Evolutionary conservation across 2,329 filamentous ascomycete species (phyloP).

Genomic region (Uncinocarpus reesii): DNA sequence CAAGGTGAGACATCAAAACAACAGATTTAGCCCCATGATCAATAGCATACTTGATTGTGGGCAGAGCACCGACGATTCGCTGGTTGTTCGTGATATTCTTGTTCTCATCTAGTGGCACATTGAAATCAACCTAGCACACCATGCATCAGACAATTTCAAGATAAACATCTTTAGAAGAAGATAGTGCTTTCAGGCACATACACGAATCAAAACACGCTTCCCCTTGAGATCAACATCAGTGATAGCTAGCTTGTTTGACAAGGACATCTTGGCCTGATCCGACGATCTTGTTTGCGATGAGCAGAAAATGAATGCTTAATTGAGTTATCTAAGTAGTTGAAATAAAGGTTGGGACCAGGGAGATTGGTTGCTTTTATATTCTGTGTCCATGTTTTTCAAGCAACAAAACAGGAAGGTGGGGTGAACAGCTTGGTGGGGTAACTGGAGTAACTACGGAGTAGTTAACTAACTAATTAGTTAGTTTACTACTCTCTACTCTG

Average conservation of each 20-base stretch:
- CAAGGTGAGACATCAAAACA: constrained; percentile 95
- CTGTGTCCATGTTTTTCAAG: no score
- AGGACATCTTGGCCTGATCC: constrained; percentile 87
- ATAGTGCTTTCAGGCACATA: constrained; percentile 41
- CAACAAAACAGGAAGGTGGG: no score
- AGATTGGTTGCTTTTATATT: no score
- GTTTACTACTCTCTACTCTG: not conserved
- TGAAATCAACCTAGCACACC: constrained; percentile 83
- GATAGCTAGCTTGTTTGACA: constrained; percentile 96
- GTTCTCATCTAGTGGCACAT: constrained; percentile 86
- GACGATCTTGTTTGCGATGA: no score
- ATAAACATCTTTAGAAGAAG: not conserved
- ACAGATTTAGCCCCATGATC: constrained; percentile 86
- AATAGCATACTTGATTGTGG: constrained; percentile 88
- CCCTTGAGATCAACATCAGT: constrained; percentile 92
- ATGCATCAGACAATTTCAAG: not conserved
- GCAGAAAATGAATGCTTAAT: no score
- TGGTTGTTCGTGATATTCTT: constrained; percentile 97
- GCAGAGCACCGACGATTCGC: constrained; percentile 90
- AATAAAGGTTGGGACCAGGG: no score
- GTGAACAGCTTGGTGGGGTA: no score
- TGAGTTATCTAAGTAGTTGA: no score
- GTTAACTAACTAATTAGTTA: no score
- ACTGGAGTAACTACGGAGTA: no score
- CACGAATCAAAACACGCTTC: constrained; percentile 96